Evolutionary conservation across 192 early-diverging fungal genomes (phyloP), one percentile per base, ranked within the genome.

Genomic region (Geranomyces variabilis): DNA sequence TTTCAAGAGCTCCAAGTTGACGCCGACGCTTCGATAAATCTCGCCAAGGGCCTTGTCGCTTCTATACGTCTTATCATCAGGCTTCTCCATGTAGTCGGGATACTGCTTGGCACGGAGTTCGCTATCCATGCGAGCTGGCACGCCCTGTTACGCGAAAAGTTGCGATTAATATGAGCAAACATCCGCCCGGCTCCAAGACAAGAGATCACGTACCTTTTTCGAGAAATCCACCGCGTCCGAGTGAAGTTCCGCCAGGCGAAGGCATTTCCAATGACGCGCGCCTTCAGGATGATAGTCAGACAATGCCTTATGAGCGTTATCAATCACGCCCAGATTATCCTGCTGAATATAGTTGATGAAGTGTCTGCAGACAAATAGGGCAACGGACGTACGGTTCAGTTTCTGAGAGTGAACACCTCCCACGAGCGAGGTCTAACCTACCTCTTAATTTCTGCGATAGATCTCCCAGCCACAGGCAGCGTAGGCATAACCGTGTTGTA

Each of bases 21-120:
- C 55, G 1, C 69, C 63, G 29, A 85, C 70, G 24, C 80, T 83
- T 0, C 82, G 74, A 46, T 83, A 90, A 12, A 90, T 86, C 0
- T 22, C 57, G 1, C 89, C 89, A 0, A 88, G 53, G 1, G 90
- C 78, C 28, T 85, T 83, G 30, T 61, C 41, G 7, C 87, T 89
- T 1, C n/a, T 0, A 68, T 93, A 93, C 0, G 71, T 64, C 19
- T 87, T 85, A 9, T 76, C 69, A 6, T 73, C 44, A 12, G 55
- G 66, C 59, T 89, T 90, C 63, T 90, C 82, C 92, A 93, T 93
- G 64, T 91, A 93, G 62, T 91, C 89, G 7, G 92, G 92, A 29
- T 81, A 89, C 14, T 22, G 24, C 30, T 65, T 69, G 4, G 83
- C 82, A 26, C 71, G 47, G 0, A 88, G 70, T 10, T 83, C 82